Base-by-base conservation (phyloP, 768 basidiomycete species). In the Russula griseocarnosa region DNA sequence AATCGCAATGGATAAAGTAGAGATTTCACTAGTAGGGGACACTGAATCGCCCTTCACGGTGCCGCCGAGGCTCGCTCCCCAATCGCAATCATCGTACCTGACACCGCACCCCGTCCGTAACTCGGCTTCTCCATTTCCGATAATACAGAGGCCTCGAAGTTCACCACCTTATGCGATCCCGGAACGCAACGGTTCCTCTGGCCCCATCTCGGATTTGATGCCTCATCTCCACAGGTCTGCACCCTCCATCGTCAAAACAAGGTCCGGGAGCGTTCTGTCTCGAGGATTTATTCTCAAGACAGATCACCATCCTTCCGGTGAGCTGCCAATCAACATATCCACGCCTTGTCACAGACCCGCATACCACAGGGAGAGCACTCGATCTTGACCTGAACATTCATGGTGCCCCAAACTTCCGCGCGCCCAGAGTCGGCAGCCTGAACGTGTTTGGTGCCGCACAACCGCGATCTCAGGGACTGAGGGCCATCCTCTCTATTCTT, bases 381-480 rank as follows among this genome's bases (percentile, higher is more conserved):
- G 92, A 96, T 72, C 82, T 98, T 2, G 93, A 96, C 70, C 80
- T 98, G 30, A 92, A 90, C 62, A 81, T 99, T 10, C 88, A 94
- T 71, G 96, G 97, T 38, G 96, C 96, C 20, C 94, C 96, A 4
- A 98, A 98, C 76, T 98, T 98, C 72, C 81, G 97, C 68, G 86
- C 90, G 14, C 89, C 94, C 10, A 81, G 85, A 56, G 82, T 86
- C 54, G 87, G 86, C 30, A 83, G 84, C 61, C 80, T 98, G 38
- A 96, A 95, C 68, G 93, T 99, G 2, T 98, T 90, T 71, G 97
- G 96, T 16, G 92, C 88, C 6, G 96, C 97, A 2, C 97, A 98
- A 72, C 97, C 97, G 14, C 90, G 95, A 2, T 86, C 91, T 1
- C 90, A 93, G 67, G 97, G 96, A 3, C 79, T 99, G 13, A 82